Evolutionary conservation across 495 filamentous ascomycete species (phyloP).

Genomic region (Penicillium manginii): DNA sequence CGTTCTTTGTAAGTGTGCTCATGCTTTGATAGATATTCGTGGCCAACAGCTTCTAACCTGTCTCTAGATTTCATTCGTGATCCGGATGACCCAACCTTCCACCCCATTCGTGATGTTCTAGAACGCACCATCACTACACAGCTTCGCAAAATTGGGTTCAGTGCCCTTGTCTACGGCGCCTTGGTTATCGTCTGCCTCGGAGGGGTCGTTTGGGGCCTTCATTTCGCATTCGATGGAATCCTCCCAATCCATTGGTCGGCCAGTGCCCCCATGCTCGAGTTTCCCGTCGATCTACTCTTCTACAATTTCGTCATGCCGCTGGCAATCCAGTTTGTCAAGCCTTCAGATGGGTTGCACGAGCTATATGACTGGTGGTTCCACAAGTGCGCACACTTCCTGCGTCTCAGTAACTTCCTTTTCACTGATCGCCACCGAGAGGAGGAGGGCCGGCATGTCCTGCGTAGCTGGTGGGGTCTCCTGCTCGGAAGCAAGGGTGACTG

Average conservation of each 20-base stretch:
- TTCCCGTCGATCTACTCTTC: slow-evolving; percentile 90
- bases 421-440: slow-evolving; percentile 80
- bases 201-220: slow-evolving; percentile 92
- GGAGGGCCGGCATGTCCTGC: slow-evolving; percentile 67
- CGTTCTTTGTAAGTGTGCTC: slow-evolving; percentile 73
- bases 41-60: slow-evolving; percentile 14
- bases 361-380: slow-evolving; percentile 98
- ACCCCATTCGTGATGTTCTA: slow-evolving; percentile 94
- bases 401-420: slow-evolving; percentile 92
- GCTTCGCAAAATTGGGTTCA: slow-evolving; percentile 94
- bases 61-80: slow-evolving; percentile 89
- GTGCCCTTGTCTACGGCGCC: slow-evolving; percentile 91
- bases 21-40: background rate
- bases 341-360: slow-evolving; percentile 76
- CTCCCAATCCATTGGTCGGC: slow-evolving; percentile 93
- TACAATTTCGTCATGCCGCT: slow-evolving; percentile 95
- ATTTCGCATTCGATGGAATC: slow-evolving; percentile 64
- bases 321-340: slow-evolving; percentile 78
- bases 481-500: slow-evolving; percentile 51
- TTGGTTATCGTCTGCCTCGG: slow-evolving; percentile 92
- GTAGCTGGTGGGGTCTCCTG: slow-evolving; percentile 57
- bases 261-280: slow-evolving; percentile 88
- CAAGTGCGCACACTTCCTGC: slow-evolving; percentile 75
- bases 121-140: slow-evolving; percentile 92
- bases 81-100: slow-evolving; percentile 97